Percentiles rank a stretch among this genome's conserved stretches.
These are phyloP conservation scores for Linnemannia elongata DNA, from an alignment of 192 early-diverging fungal genomes.

Conservation along the genomic window DNA sequence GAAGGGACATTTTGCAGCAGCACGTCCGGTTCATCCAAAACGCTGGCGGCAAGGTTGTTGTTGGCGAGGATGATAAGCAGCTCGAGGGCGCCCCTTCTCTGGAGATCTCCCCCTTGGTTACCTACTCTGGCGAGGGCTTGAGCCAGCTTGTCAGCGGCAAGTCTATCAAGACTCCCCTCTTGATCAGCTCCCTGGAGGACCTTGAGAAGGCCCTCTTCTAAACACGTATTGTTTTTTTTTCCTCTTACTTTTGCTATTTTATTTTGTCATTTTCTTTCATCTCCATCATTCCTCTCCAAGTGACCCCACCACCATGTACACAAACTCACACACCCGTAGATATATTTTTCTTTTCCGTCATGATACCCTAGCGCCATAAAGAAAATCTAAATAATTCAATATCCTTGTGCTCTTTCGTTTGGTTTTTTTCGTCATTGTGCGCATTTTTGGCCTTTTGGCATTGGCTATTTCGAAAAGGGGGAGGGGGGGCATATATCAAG, in stretches of 20 bases:
- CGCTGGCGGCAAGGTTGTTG: conserved; percentile 85
- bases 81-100: conserved; percentile 66
- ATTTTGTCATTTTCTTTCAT: not conserved
- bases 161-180: conserved; percentile 71
- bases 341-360: not conserved
- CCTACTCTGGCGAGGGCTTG: conserved; percentile 95
- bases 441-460: no score
- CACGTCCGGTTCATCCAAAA: conserved; percentile 88
- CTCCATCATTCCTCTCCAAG: not conserved
- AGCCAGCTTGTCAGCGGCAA: conserved; percentile 77
- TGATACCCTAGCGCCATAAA: conserved; percentile 1
- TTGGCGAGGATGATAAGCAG: conserved; percentile 57
- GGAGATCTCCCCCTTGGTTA: conserved; percentile 92
- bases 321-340: not conserved
- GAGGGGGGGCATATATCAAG: no score
- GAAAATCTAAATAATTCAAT: conserved; percentile 1
- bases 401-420: no score
- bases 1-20: conserved; percentile 90
- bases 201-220: conserved; percentile 42
- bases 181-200: conserved; percentile 39
- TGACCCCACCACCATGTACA: not conserved
- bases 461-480: no score
- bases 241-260: not conserved
- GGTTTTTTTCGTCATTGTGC: no score
- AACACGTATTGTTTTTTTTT: not conserved